Evolutionary conservation across 768 basidiomycete genomes (phyloP), one percentile per base, ranked within the genome.

Genomic region (Pisolithus microcarpus): DNA sequence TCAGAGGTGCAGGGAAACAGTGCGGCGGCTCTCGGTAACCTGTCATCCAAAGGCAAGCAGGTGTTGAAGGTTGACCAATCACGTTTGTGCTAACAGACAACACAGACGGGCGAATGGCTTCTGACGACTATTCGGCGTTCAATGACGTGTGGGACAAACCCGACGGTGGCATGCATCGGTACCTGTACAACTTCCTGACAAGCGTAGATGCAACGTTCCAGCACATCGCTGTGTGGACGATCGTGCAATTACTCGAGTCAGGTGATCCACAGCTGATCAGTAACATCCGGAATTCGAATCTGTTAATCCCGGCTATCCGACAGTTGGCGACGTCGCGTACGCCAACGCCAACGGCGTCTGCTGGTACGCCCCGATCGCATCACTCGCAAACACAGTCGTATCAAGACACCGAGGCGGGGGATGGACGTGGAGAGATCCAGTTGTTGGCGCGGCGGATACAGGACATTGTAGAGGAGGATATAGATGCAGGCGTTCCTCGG

Each of bases 181-280:
- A 99, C 70, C 76, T 99, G 40, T 86, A 91, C 64, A 81, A 91
- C 42, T 99, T 99, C 81, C 70, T 99, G 59, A 90, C 82, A 38
- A 94, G 90, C 62, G 75, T 87, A 6, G 96, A 99, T 62, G 86
- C 91, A 13, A 99, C 96, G 1, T 99, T 99, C 85, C 94, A 97
- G 67, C 96, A 99, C 64, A 99, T 98, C 56, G 96, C 96, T 31
- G 93, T 99, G 40, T 99, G 96, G 96, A 97, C 96, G 0, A 94
- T 98, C 58, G 94, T 97, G 23, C 96, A 99, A 64, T 72, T 99
- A 19, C 76, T 99, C 24, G 96, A 99, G 66, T 95, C 95, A n/a
- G 89, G 91, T 54, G 93, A 98, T 67, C 86, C 88, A 18, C 85
- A 90, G 64, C 74, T 98, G 38, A 87, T 87, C 53, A 87, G 82